Evolutionary conservation across 2,329 filamentous ascomycete species (phyloP).

Genomic region (Trichoderma koningii): DNA sequence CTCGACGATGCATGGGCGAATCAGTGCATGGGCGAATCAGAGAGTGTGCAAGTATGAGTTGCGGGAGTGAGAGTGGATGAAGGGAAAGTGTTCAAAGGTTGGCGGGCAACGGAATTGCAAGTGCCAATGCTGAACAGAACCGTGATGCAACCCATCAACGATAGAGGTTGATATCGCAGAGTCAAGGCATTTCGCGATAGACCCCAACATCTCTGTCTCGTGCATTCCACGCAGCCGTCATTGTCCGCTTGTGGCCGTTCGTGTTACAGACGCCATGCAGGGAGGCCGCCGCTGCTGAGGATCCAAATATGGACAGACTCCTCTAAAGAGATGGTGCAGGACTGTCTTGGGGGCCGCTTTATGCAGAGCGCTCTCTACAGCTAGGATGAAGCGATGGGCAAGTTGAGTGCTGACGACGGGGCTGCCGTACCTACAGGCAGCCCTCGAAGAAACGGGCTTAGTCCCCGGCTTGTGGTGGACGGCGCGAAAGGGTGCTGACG

Average conservation of each 20-base stretch:
- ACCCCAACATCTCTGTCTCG: not conserved
- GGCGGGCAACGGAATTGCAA: not conserved
- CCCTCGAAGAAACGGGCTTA: not conserved
- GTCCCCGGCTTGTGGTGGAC: not conserved
- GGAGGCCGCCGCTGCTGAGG: slow-evolving; percentile 22
- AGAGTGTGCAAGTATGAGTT: not conserved
- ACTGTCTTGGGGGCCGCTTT: slow-evolving; percentile 16
- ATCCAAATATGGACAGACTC: slow-evolving; percentile 21
- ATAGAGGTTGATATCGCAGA: not conserved
- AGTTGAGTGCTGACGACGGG: slow-evolving; percentile 18
- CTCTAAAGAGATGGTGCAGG: not conserved
- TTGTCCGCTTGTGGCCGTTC: not conserved
- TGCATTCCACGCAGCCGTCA: slow-evolving; percentile 3
- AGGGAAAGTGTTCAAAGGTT: not conserved
- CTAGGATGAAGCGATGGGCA: slow-evolving; percentile 3
- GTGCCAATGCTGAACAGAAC: not conserved
- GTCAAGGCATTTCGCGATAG: not conserved
- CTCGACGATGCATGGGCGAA: not conserved
- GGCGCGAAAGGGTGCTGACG: not conserved
- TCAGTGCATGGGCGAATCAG: slow-evolving; percentile 7
- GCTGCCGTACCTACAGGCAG: slow-evolving; percentile 2
- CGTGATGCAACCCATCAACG: not conserved
- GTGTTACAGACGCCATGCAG: slow-evolving; percentile 12
- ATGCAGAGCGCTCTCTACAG: slow-evolving; percentile 10
- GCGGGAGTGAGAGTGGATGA: not conserved